phyloP scores from a whole-genome alignment of 768 basidiomycete species.

The Tulasnella sp. region DNA sequence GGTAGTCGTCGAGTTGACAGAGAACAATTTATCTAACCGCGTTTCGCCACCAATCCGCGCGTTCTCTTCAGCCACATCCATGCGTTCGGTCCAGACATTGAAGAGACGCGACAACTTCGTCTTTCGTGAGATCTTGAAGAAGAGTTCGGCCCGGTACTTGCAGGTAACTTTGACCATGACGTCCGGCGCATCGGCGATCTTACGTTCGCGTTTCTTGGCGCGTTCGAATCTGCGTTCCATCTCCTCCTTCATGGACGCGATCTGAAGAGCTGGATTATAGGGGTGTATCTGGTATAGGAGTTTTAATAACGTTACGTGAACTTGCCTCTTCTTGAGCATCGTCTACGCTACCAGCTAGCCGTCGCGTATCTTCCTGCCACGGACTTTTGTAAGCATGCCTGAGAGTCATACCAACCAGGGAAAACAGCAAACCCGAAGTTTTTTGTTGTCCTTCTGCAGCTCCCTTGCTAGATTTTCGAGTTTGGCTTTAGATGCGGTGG shows the following conservation, averaged over 20 bases:
- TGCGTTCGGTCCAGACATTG: conserved; percentile 79
- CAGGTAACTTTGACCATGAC: conserved; percentile 83
- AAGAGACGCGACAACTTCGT: conserved; percentile 75
- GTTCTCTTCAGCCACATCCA: conserved; percentile 37
- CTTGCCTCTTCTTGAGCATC: conserved; percentile 75
- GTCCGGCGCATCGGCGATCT: conserved; percentile 79
- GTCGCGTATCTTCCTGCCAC: conserved; percentile 71
- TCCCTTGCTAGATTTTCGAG: conserved; percentile 86
- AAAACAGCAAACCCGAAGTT: conserved; percentile 50
- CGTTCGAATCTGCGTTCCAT: conserved; percentile 70
- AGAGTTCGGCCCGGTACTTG: conserved; percentile 79
- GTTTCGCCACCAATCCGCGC: not conserved
- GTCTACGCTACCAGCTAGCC: conserved; percentile 66
- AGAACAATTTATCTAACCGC: not conserved
- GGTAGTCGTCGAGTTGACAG: not conserved
- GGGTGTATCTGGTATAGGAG: not conserved
- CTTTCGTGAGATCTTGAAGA: conserved; percentile 88
- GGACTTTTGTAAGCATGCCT: conserved; percentile 20
- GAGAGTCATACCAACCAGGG: conserved; percentile 14
- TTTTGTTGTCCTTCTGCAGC: conserved; percentile 89
- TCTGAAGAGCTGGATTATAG: conserved; percentile 30
- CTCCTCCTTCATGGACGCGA: conserved; percentile 70
- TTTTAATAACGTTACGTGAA: not conserved
- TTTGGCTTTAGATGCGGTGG: conserved; percentile 78
- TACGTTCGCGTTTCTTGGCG: conserved; percentile 64